Base-by-base conservation (phyloP, 352 stramenopile species). In the Phytophthora nicotianae region DNA sequence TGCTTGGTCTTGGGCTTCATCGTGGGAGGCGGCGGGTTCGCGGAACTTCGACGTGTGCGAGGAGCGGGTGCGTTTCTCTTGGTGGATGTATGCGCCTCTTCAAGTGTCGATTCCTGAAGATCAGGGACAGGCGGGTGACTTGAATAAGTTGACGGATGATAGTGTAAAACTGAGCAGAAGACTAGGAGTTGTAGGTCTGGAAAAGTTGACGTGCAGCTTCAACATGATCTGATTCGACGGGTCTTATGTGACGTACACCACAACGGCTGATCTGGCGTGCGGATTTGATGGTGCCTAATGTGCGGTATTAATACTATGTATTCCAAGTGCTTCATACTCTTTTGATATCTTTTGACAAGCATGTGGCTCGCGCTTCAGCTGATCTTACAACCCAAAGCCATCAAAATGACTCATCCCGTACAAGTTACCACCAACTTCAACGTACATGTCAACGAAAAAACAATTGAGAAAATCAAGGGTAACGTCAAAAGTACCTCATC, bases 91-190 rank as follows among this genome's bases (percentile, higher is more conserved):
- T 50, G 49, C 57, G 45, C 20, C 50, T 45, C 48, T 70, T 70
- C 49, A 70, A 70, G 62, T 65, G 49, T 65, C 62, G 33, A 70
- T 56, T 59, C 45, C 2, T 37, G 5, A 45, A 13, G 14, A 20
- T 58, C 16, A 9, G 43, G 37, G 42, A 62, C 40, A 43, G 26
- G 35, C 40, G 17, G 14, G 7, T 41, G 29, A 33, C 24, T 63
- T 41, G 23, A 45, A 14, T 29, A 63, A 58, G 52, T 68, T 58
- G 60, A 68, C 60, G n/a, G 5, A 26, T 26, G 11, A 6, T 11
- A 24, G 21, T 56, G 23, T 9, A 21, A 24, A 33, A 58, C 38
- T 58, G 23, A 29, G 16, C 1, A 16, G 8, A 3, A 37, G 4
- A 49, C n/a, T n/a, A n/a, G n/a, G n/a, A 20, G 35, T 52, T 24